phyloP scores from a whole-genome alignment of 495 filamentous ascomycete genomes.

The Lasiosphaeria hispida region DNA sequence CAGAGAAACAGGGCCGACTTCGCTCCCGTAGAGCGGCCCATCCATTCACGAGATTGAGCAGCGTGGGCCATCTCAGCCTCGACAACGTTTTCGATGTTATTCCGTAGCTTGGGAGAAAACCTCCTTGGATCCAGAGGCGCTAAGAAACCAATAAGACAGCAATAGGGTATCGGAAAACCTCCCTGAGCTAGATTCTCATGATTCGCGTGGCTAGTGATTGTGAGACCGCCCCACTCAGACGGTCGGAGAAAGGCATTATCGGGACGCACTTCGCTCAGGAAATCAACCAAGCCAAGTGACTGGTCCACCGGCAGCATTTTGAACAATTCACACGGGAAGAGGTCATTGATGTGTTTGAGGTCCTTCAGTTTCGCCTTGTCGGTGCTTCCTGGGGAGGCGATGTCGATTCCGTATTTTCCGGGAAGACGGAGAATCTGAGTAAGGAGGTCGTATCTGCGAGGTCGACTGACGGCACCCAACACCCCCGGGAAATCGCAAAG shows the following conservation, averaged over 20 bases:
- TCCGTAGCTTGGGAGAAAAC: neutral
- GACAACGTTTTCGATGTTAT: neutral
- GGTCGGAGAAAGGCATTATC: neutral
- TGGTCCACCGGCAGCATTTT: neutral
- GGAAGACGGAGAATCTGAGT: slow-evolving; percentile 9
- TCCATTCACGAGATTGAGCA: slow-evolving; percentile 6
- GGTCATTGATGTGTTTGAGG: neutral
- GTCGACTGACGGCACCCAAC: neutral
- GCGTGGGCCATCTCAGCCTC: slow-evolving; percentile 11
- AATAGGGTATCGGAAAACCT: neutral
- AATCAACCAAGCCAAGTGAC: neutral
- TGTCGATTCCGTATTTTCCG: slow-evolving; percentile 9
- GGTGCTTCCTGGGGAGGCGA: neutral
- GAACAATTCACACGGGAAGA: slow-evolving; percentile 11
- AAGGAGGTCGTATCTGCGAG: slow-evolving; percentile 10
- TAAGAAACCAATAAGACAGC: neutral
- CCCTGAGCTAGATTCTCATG: neutral
- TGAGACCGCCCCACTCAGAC: neutral
- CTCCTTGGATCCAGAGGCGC: neutral
- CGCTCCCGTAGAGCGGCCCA: slow-evolving; percentile 14
- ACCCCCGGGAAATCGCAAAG: neutral
- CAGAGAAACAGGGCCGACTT: slow-evolving; percentile 19
- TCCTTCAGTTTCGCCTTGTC: slow-evolving; percentile 14
- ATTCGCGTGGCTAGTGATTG: neutral
- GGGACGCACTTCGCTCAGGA: neutral